Percentiles rank a stretch among this genome's conserved stretches.
These are phyloP conservation scores for Cyclotella distinguenda DNA, from an alignment of 108 stramenopile species.

Conservation along the genomic window DNA sequence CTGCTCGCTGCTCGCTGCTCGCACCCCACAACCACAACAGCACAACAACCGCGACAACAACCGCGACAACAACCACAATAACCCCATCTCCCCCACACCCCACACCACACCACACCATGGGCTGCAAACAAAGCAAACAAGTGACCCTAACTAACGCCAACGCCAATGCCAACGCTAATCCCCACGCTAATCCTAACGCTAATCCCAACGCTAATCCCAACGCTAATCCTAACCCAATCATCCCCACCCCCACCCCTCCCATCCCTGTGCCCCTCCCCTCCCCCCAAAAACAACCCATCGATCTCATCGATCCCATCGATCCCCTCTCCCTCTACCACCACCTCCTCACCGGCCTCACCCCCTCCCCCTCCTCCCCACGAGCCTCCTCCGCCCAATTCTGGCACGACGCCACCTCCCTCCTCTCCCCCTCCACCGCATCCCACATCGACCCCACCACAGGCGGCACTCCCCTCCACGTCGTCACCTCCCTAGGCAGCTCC, in stretches of 20 bases:
- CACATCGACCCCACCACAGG: conserved; percentile 53
- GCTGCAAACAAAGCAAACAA: conserved; percentile 17
- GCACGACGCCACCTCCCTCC: conserved; percentile 12
- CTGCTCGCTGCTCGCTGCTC: too few species aligned
- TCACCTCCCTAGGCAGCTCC: conserved; percentile 51
- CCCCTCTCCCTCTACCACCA: neutral
- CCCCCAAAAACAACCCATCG: neutral
- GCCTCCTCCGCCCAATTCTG: conserved; percentile 25
- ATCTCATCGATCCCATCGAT: neutral
- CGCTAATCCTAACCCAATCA: neutral
- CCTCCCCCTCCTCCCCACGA: too few species aligned
- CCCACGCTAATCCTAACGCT: neutral
- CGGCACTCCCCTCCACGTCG: conserved; percentile 74
- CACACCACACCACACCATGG: conserved; percentile 1
- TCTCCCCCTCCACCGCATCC: conserved; percentile 14
- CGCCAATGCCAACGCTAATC: neutral
- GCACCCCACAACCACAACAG: too few species aligned
- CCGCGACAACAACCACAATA: too few species aligned
- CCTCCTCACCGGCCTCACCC: neutral
- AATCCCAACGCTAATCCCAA: neutral
- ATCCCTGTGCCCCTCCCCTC: neutral
- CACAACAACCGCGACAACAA: too few species aligned
- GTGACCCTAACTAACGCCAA: neutral
- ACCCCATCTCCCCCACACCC: neutral
- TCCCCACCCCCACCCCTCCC: neutral